Percentiles rank a stretch among this genome's conserved stretches.
phyloP scores from a whole-genome alignment of 2,329 filamentous ascomycete species.

The Arthroderma sp. region DNA sequence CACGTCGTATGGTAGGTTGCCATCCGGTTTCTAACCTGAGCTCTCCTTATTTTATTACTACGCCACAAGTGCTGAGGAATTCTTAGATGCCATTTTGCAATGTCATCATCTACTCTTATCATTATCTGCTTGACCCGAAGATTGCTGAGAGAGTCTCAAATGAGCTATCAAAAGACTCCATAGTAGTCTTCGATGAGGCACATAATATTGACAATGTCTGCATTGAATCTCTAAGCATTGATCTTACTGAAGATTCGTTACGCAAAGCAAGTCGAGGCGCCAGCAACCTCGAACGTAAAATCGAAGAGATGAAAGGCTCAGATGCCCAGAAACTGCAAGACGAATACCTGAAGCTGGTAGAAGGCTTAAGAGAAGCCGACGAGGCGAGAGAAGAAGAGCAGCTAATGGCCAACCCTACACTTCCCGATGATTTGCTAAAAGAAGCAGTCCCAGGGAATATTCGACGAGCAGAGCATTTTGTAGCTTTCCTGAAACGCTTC shows the following conservation, averaged over 20 bases:
- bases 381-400: conserved; percentile 85
- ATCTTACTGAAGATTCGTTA: conserved; percentile 88
- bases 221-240: conserved; percentile 92
- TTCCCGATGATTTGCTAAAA: conserved; percentile 86
- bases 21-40: neutral
- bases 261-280: conserved; percentile 83
- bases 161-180: conserved; percentile 94
- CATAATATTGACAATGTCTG: conserved; percentile 99
- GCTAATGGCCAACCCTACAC: conserved; percentile 90
- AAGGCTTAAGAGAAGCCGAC: conserved; percentile 76
- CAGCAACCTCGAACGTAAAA: conserved; percentile 78
- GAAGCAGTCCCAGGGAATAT: conserved; percentile 97
- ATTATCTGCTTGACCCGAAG: conserved; percentile 94
- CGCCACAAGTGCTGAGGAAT: conserved; percentile 12
- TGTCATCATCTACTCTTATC: conserved; percentile 98
- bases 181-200: conserved; percentile 95
- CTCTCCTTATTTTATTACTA: conserved; percentile 1
- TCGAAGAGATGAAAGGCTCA: conserved; percentile 87
- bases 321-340: conserved; percentile 89
- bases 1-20: conserved; percentile 65
- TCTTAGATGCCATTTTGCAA: conserved; percentile 92
- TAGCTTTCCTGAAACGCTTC: conserved; percentile 87
- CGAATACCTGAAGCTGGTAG: conserved; percentile 89
- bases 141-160: conserved; percentile 91
- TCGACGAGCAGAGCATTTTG: conserved; percentile 85